phyloP scores from a whole-genome alignment of 2,329 filamentous ascomycete genomes.

The Aspergillus costaricaensis region DNA sequence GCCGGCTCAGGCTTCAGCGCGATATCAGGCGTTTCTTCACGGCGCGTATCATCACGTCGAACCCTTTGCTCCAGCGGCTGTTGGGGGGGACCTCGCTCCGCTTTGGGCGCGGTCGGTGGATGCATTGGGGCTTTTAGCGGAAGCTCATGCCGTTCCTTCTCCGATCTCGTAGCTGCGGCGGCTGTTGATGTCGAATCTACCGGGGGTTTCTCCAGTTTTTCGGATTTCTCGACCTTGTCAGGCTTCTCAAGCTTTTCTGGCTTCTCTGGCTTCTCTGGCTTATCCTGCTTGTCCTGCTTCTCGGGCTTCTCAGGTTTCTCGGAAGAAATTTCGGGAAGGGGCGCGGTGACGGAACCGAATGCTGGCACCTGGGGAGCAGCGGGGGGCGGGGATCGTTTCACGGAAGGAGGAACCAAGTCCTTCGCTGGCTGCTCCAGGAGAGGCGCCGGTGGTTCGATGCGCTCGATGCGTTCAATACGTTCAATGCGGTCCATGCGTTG shows the following conservation, averaged over 20 bases:
- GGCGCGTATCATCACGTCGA: constrained; percentile 28
- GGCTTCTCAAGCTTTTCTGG: constrained; percentile 28
- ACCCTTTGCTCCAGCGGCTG: constrained; percentile 27
- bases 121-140: constrained; percentile 30
- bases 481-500: not conserved
- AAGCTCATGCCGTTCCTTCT: constrained; percentile 29
- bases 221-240: constrained; percentile 17
- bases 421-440: constrained; percentile 31
- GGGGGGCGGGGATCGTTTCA: constrained; percentile 40
- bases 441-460: constrained; percentile 27
- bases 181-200: constrained; percentile 16
- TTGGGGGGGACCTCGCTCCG: constrained; percentile 36
- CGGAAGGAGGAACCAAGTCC: constrained; percentile 25
- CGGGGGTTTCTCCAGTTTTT: constrained; percentile 19
- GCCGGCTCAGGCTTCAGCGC: constrained; percentile 29
- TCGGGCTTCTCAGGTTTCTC: constrained; percentile 29
- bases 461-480: constrained; percentile 18
- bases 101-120: constrained; percentile 49
- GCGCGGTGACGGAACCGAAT: constrained; percentile 42
- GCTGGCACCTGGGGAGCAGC: constrained; percentile 46
- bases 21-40: constrained; percentile 24
- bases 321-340: constrained; percentile 25
- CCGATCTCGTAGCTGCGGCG: constrained; percentile 12
- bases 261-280: constrained; percentile 29
- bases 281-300: constrained; percentile 29